Base-by-base conservation (phyloP, 768 basidiomycete genomes). In the Tricholoma hemisulphureum region DNA sequence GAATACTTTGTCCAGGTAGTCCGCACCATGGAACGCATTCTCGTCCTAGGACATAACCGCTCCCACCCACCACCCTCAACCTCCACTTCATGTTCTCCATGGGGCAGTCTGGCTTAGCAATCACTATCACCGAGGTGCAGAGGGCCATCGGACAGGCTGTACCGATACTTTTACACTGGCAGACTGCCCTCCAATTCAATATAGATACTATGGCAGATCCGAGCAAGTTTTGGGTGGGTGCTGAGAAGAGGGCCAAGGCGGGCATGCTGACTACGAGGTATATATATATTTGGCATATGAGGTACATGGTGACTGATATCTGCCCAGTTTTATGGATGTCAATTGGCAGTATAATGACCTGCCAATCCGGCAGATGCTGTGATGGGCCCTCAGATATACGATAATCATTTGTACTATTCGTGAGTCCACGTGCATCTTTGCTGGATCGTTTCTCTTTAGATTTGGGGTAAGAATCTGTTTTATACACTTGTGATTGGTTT, bases 371-470 rank as follows among this genome's bases (percentile, higher is more conserved):
- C 85, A 6, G 76, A 83, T 51, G 89, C 86, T 24, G 78, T 79
- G 4, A 79, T 80, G 41, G 91, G 91, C 1, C 87, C 89, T 11
- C 87, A 88, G 63, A 74, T 73, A 23, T 93, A 92, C 61, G 91
- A 93, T 63, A 88, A 90, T 54, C 91, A 92, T 70, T 66, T 93
- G 14, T 93, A 91, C 67, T 91, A 89, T 65, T 82, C 76, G 84
- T 88, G 64, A 66, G 85, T 71, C 46, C 18, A 2, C 6, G 23
- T 23, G 21, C 14, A 14, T 13, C 23, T 3, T 45, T 28, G 45
- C 35, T 41, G 56, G n/a, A 61, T 53, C 9, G 23, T 55, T 46
- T 18, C 39, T 18, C 20, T 23, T 13, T 58, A 86, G 83, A 56
- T 89, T 83, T 56, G 87, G 87, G 16, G 87, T 88, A 75, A 56